Evolutionary conservation across 352 stramenopile species (phyloP).

Genomic region (Pythium dissotocum): DNA sequence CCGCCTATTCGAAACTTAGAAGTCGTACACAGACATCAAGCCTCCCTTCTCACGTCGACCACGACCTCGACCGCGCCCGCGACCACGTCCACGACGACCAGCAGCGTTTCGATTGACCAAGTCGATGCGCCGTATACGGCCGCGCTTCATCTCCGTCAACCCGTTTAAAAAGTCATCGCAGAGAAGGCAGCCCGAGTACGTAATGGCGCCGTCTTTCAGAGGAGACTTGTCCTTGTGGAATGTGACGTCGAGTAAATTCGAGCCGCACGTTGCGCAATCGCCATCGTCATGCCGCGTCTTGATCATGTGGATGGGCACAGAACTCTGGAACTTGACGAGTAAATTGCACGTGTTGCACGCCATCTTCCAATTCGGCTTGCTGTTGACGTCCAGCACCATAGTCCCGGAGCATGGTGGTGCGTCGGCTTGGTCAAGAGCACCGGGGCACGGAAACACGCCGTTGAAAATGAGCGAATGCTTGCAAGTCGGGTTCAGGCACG

Average conservation of each 20-base stretch:
- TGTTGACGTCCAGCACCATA: conserved; percentile 49
- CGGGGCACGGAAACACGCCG: conserved; percentile 44
- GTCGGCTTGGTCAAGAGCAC: conserved; percentile 14
- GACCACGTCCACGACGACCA: conserved; percentile 29
- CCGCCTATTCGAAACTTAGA: conserved; percentile 9
- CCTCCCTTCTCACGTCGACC: conserved; percentile 22
- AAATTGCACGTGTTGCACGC: conserved; percentile 51
- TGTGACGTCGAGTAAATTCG: conserved; percentile 37
- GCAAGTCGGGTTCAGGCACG: conserved; percentile 47
- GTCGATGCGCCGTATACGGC: conserved; percentile 43
- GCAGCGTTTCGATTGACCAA: conserved; percentile 29
- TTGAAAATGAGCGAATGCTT: conserved; percentile 42
- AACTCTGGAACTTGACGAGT: conserved; percentile 42
- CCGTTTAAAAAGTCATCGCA: conserved; percentile 50
- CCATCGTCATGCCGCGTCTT: conserved; percentile 20
- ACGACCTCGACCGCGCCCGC: conserved; percentile 21
- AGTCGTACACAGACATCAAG: conserved; percentile 30
- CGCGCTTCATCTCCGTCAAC: conserved; percentile 40
- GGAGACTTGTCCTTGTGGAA: conserved; percentile 51
- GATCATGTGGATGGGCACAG: conserved; percentile 35
- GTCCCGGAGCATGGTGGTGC: conserved; percentile 33
- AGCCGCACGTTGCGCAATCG: conserved; percentile 32
- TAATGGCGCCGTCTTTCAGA: conserved; percentile 31
- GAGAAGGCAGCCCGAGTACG: conserved; percentile 40
- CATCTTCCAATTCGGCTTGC: conserved; percentile 57